Evolutionary conservation across 148 eudicot genomes (phyloP).

Genomic region (Rhododendron vialii): DNA sequence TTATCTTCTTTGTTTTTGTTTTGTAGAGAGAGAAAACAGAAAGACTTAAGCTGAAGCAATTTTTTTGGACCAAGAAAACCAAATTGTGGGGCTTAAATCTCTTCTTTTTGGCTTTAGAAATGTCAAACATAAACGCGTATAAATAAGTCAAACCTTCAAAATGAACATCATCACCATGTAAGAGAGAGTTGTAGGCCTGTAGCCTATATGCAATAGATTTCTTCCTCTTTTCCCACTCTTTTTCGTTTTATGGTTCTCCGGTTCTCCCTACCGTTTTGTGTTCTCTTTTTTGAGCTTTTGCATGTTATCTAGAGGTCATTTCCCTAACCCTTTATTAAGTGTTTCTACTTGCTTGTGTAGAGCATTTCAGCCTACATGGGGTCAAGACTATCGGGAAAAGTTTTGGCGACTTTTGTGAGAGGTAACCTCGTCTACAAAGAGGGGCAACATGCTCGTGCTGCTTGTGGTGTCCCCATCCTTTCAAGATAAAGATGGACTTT

Average conservation of each 20-base stretch:
- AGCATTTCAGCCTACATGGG: slow-evolving; percentile 89
- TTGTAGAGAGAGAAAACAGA: not conserved
- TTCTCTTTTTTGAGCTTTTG: not conserved
- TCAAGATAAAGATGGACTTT: slow-evolving; percentile 29
- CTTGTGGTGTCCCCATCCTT: slow-evolving; percentile 77
- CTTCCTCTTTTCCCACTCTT: not conserved
- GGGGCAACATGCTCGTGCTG: slow-evolving; percentile 62
- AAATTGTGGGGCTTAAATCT: not conserved
- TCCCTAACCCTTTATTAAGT: not conserved
- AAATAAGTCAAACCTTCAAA: not conserved
- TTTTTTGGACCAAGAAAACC: not conserved
- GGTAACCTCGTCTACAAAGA: slow-evolving; percentile 83
- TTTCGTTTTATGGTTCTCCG: not conserved
- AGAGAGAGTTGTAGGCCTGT: not conserved
- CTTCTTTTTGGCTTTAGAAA: not conserved
- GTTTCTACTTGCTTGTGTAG: slow-evolving; percentile 26
- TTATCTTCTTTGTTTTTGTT: not conserved
- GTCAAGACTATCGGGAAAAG: slow-evolving; percentile 68
- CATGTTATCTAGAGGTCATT: not conserved
- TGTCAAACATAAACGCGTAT: not conserved
- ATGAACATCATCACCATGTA: not conserved
- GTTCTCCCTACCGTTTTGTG: not conserved
- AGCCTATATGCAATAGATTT: not conserved
- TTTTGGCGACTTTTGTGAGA: slow-evolving; percentile 73
- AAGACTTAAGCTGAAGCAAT: not conserved